Conservation (phyloP, 257 asterid genomes). For the Prunella vulgaris region DNA sequence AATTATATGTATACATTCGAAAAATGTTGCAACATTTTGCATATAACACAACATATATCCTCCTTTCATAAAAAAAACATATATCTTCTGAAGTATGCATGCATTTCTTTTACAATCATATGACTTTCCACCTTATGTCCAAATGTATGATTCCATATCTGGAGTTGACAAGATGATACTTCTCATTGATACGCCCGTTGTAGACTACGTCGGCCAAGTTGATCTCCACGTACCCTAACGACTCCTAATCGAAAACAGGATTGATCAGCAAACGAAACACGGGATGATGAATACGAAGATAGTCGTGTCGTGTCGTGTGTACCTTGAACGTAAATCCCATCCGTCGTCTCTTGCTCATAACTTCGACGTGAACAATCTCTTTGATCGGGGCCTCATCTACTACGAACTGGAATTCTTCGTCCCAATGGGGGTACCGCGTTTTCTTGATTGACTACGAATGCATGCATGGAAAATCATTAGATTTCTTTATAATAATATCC, state of each 20-base stretch:
- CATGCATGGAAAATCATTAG: background rate
- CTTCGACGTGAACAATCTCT: conserved; percentile 55
- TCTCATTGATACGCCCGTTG: conserved; percentile 68
- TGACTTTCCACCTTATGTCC: conserved; percentile 70
- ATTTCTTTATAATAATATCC: too few species aligned
- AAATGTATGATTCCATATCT: conserved; percentile 66
- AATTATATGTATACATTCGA: background rate
- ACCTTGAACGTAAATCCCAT: conserved; percentile 56
- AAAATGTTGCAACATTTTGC: conserved; percentile 11
- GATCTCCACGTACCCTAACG: conserved; percentile 69
- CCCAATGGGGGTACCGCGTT: conserved; percentile 68
- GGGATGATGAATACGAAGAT: background rate
- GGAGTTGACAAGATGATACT: conserved; percentile 65
- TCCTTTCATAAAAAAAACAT: too few species aligned
- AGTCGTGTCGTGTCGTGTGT: background rate
- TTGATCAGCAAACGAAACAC: background rate
- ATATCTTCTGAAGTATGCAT: background rate
- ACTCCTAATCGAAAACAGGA: conserved; percentile 36
- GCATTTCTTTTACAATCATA: conserved; percentile 25
- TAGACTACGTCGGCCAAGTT: conserved; percentile 59
- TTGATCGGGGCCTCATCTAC: conserved; percentile 70
- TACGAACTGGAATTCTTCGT: conserved; percentile 70
- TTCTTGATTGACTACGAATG: conserved; percentile 45
- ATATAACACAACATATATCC: too few species aligned
- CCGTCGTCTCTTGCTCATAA: conserved; percentile 54